Evolutionary conservation across 768 basidiomycete species (phyloP).

Genomic region (Pleurotus citrinopileatus): DNA sequence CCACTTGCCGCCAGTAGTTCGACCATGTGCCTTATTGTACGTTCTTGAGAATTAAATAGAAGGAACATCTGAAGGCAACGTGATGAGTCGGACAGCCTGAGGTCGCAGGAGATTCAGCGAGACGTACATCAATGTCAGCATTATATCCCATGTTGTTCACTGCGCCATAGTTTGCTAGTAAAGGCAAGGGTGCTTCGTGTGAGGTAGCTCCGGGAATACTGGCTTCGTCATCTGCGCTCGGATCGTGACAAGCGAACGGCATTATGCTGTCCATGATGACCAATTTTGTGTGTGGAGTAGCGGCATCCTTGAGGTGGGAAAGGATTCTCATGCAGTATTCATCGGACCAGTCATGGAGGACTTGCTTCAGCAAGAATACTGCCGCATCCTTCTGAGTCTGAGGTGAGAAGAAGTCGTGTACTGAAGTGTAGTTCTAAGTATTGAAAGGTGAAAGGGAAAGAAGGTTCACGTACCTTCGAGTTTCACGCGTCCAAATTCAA

Average conservation of each 20-base stretch:
- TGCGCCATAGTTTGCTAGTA: constrained; percentile 37
- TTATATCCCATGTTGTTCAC: constrained; percentile 32
- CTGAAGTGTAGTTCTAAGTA: too few relatives aligned
- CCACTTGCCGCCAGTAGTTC: constrained; percentile 26
- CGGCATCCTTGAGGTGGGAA: constrained; percentile 31
- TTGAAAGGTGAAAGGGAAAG: too few relatives aligned
- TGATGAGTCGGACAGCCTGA: neutral
- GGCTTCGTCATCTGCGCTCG: constrained; percentile 16
- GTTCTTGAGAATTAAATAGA: constrained; percentile 35
- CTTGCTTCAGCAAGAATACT: constrained; percentile 56
- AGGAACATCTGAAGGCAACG: constrained; percentile 32
- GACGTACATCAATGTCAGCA: constrained; percentile 33
- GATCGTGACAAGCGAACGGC: constrained; percentile 35
- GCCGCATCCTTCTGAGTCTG: constrained; percentile 38
- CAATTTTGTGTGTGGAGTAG: constrained; percentile 32
- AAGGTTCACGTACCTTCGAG: neutral
- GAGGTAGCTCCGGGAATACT: constrained; percentile 21
- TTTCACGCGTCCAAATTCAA: neutral
- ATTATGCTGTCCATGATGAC: constrained; percentile 40
- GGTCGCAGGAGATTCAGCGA: neutral
- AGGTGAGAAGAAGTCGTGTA: constrained; percentile 34
- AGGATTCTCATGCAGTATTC: constrained; percentile 34
- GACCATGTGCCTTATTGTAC: constrained; percentile 31
- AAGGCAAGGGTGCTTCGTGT: constrained; percentile 27
- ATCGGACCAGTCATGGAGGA: constrained; percentile 68